phyloP scores from a whole-genome alignment of 257 asterid species.

The Haberlea rhodopensis region DNA sequence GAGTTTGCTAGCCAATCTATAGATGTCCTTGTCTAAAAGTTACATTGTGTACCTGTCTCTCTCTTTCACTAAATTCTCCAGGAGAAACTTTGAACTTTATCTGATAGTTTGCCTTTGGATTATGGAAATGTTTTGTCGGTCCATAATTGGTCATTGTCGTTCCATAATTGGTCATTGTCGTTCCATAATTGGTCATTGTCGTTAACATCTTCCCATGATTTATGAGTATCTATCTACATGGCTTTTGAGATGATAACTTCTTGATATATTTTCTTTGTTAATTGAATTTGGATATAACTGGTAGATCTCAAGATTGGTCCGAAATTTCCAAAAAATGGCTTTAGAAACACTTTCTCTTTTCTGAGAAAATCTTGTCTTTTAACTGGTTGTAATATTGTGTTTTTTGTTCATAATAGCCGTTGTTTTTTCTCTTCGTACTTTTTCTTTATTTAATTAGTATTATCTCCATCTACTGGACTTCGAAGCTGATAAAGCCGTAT shows the following conservation, averaged over 20 bases:
- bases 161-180: too few species aligned
- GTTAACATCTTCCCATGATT: not conserved
- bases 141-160: too few species aligned
- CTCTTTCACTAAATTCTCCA: constrained; percentile 20
- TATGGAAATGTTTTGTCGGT: constrained; percentile 24
- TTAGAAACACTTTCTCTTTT: not conserved
- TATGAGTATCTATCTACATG: not conserved
- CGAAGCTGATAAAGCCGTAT: not conserved
- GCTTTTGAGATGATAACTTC: not conserved
- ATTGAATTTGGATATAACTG: not conserved
- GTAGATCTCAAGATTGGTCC: not conserved
- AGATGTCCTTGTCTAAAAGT: constrained; percentile 34
- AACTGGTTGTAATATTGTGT: not conserved
- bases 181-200: too few species aligned
- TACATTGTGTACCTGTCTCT: constrained; percentile 28
- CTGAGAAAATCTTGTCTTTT: not conserved
- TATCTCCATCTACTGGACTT: not conserved
- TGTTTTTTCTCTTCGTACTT: too few species aligned
- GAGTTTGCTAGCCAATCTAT: constrained; percentile 35
- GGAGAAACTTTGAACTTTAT: constrained; percentile 28
- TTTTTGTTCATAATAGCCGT: not conserved
- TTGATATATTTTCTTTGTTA: constrained; percentile 9
- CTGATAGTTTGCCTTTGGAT: constrained; percentile 25
- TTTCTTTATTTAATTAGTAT: too few species aligned
- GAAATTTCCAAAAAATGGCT: not conserved